A percentile compares a stretch with the other conserved stretches of the same genome.
Conservation (phyloP, 2,329 filamentous ascomycete genomes). For the Trichoderma afroharzianum region DNA sequence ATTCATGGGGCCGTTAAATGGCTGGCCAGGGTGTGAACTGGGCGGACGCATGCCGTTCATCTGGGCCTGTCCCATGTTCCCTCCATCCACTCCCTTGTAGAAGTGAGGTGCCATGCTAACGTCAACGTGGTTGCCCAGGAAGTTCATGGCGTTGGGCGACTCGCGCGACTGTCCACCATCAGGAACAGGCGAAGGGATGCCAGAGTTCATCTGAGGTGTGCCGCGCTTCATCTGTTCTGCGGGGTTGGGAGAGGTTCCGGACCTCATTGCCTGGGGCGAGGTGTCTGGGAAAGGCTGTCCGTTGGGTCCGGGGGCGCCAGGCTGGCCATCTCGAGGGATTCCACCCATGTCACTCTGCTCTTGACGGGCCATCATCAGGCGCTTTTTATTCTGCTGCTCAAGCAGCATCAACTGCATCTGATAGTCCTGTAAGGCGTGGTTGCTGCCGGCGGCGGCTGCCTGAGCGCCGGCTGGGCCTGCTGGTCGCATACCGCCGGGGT, state of each 20-base stretch:
- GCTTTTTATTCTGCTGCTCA: conserved; percentile 84
- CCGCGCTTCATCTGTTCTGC: conserved; percentile 75
- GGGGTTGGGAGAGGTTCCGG: conserved; percentile 72
- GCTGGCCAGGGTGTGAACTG: conserved; percentile 60
- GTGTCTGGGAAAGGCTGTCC: conserved; percentile 64
- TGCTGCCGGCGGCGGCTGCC: conserved; percentile 49
- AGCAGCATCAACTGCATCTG: conserved; percentile 87
- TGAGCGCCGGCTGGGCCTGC: conserved; percentile 36
- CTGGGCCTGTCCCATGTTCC: conserved; percentile 50
- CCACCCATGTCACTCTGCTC: conserved; percentile 63
- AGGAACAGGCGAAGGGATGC: conserved; percentile 67
- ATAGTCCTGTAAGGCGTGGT: conserved; percentile 80
- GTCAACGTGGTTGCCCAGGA: conserved; percentile 62
- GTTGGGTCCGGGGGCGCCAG: conserved; percentile 54
- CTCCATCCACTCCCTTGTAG: conserved; percentile 54
- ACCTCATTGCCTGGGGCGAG: conserved; percentile 65
- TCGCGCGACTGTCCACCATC: conserved; percentile 64
- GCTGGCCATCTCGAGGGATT: conserved; percentile 49
- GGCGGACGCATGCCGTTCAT: conserved; percentile 69
- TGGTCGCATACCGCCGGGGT: conserved; percentile 56
- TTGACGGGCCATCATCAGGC: conserved; percentile 77
- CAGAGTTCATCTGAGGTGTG: conserved; percentile 68
- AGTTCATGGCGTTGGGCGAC: conserved; percentile 62
- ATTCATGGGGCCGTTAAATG: conserved; percentile 57
- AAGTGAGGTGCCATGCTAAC: conserved; percentile 58